phyloP scores from a whole-genome alignment of 139 green algal genomes.

The Closterium sp. region DNA sequence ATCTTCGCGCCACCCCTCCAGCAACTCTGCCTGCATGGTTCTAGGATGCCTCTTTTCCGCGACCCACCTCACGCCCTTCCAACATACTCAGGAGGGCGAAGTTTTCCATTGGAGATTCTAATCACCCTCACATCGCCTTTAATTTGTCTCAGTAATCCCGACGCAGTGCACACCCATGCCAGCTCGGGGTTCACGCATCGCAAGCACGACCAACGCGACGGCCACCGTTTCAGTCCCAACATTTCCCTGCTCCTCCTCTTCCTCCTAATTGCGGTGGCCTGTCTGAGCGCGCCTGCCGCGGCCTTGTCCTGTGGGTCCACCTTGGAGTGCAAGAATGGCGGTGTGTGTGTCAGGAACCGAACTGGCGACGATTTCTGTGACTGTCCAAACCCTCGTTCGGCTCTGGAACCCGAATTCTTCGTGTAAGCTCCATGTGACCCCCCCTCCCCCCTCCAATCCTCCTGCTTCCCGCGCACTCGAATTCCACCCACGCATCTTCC shows the following conservation, averaged over 20 bases:
- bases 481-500: too few relatives aligned
- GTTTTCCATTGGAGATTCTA: background rate
- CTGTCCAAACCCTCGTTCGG: background rate
- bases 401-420: constrained; percentile 1
- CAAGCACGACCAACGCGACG: background rate
- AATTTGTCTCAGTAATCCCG: background rate
- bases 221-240: background rate
- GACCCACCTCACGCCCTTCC: background rate
- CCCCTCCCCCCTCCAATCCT: background rate
- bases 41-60: background rate
- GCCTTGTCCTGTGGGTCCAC: background rate
- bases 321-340: background rate
- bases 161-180: background rate
- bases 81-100: background rate
- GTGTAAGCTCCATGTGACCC: background rate
- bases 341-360: background rate
- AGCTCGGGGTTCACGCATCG: background rate
- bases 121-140: background rate
- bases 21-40: background rate
- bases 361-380: background rate
- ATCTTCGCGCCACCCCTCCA: background rate
- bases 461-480: background rate
- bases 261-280: background rate
- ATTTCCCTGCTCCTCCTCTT: background rate
- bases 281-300: too few relatives aligned